Percentiles rank a stretch among this genome's conserved stretches.
These are phyloP conservation scores for Peronospora belbahrii DNA, from an alignment of 352 stramenopile genomes.

Conservation along the genomic window DNA sequence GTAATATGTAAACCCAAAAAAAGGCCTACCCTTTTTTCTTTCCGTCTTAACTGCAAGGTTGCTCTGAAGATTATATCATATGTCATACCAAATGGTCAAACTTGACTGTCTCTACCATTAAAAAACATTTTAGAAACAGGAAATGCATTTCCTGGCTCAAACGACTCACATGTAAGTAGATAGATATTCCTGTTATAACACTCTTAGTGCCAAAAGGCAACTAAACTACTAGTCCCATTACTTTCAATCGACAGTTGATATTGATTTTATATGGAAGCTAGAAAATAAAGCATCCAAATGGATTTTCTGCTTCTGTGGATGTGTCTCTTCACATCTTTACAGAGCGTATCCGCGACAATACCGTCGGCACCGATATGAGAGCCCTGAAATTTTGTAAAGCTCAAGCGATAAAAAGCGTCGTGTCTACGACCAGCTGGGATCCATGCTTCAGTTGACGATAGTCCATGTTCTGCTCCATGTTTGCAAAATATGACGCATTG, in stretches of 20 bases:
- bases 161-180: too few species aligned
- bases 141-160: too few species aligned
- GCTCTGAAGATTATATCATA: constrained; percentile 10
- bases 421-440: not conserved
- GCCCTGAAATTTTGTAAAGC: not conserved
- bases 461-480: not conserved
- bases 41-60: constrained; percentile 15
- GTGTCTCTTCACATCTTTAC: not conserved
- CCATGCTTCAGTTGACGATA: constrained; percentile 6
- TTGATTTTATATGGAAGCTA: too few species aligned
- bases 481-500: too few species aligned
- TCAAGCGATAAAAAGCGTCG: not conserved
- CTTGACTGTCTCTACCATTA: constrained; percentile 15
- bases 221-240: too few species aligned
- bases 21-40: constrained; percentile 1
- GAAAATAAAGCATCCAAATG: too few species aligned
- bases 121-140: too few species aligned
- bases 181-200: too few species aligned
- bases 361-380: constrained; percentile 11
- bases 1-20: constrained; percentile 12
- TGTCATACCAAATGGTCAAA: constrained; percentile 19
- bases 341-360: constrained; percentile 15
- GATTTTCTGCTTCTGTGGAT: constrained; percentile 8
- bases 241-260: too few species aligned
- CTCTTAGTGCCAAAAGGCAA: too few species aligned